Evolutionary conservation across 2,329 filamentous ascomycete genomes (phyloP), one percentile per base, ranked within the genome.

Genomic region (Microcyclospora tardicrescens): DNA sequence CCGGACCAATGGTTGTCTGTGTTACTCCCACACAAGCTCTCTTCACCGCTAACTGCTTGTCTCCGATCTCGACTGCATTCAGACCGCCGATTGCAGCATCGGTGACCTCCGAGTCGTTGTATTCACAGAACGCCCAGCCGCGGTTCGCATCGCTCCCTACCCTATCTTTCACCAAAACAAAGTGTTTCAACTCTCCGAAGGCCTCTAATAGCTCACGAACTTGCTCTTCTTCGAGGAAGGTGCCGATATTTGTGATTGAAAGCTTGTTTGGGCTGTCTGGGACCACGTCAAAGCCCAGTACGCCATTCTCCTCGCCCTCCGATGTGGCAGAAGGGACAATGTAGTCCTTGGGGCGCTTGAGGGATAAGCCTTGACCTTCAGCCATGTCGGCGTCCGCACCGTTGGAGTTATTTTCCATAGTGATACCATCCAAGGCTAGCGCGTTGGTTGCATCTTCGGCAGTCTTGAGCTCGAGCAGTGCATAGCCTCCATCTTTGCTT

Each of bases 51-150:
- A 98, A 72, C 52, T 80, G 77, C 53, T 81, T 81, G 45, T 93
- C 87, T 31, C 84, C 87, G 11, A 98, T 76, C 48, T 91, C 84
- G 80, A 98, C 94, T 28, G 82, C 84, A 53, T 96, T 89, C 24
- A 98, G 68, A 10, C 84, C 85, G 50, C 95, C 84, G 11, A 96
- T 80, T 10, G 91, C 91, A 43, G 89, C 80, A 41, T 83, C 79
- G 16, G 91, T 95, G 30, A 75, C 73, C 16, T 60, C 58, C 6
- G 84, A 73, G 44, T 96, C 85, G 38, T 75, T 71, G 52, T 95
- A 98, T 62, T 98, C 93, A 63, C 85, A 93, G 67, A 98, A 98
- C 1, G 89, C 89, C 52, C 98, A 86, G 27, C 91, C 91, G 81
- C 94, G 48, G 27, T 43, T 48, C 62, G 94, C 83, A 39, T 87